phyloP scores from a whole-genome alignment of 1,284 basidiomycete genomes.

The Polyporus tsugae region DNA sequence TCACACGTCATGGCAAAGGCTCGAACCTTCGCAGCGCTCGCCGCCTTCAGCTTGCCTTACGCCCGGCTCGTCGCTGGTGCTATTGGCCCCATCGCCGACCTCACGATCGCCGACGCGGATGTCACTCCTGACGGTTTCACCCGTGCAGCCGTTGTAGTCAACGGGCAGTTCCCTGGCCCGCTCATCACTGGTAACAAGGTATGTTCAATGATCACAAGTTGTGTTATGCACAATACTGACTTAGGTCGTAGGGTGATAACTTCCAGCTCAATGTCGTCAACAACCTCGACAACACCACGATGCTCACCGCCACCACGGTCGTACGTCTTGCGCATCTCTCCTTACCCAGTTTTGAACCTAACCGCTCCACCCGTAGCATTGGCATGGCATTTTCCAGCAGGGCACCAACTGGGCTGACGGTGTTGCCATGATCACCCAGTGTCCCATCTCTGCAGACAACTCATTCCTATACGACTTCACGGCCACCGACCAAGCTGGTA shows the following conservation, averaged over 20 bases:
- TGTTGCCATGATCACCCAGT: constrained; percentile 42
- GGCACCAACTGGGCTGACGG: constrained; percentile 45
- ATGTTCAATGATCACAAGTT: neutral
- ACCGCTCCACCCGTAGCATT: constrained; percentile 90
- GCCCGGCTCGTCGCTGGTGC: constrained; percentile 17
- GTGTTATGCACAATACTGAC: neutral
- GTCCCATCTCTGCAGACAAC: constrained; percentile 53
- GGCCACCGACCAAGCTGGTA: constrained; percentile 42
- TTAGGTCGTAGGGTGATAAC: constrained; percentile 32
- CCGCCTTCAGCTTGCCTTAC: constrained; percentile 4
- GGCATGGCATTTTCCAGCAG: constrained; percentile 36
- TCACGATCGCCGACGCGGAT: constrained; percentile 30
- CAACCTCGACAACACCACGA: constrained; percentile 41
- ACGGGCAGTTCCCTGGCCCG: constrained; percentile 38
- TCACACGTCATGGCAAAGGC: constrained; percentile 3
- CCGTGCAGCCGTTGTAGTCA: constrained; percentile 34
- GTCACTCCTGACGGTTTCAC: constrained; percentile 37
- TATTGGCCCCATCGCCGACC: constrained; percentile 30
- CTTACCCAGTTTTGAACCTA: constrained; percentile 98
- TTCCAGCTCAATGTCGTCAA: constrained; percentile 34
- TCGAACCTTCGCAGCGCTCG: constrained; percentile 1
- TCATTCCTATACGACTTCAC: constrained; percentile 51
- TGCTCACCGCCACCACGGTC: constrained; percentile 45
- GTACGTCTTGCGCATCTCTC: constrained; percentile 73
- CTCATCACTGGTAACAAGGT: constrained; percentile 39